A percentile compares a stretch with the other conserved stretches of the same genome.
Conservation (phyloP, 371 early-diverging fungal genomes). For the Pancytospora epiphaga region DNA sequence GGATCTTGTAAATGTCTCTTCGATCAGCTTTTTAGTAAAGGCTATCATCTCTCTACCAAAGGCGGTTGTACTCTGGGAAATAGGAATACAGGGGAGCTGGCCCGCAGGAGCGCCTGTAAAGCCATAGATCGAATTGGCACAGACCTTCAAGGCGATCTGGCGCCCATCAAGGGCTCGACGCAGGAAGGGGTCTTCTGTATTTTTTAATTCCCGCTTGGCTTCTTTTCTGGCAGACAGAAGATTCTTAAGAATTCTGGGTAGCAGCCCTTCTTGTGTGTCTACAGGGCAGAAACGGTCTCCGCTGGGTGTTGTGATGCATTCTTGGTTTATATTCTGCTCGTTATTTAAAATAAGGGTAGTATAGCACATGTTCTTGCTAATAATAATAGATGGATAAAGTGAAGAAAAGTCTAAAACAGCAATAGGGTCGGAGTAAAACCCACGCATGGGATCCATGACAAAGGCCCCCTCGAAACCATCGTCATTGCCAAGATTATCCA, state of each 20-base stretch:
- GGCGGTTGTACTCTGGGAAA: constrained; percentile 91
- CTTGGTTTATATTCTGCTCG: constrained; percentile 61
- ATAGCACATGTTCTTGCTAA: constrained; percentile 97
- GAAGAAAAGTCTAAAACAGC: constrained; percentile 96
- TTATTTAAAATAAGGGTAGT: constrained; percentile 75
- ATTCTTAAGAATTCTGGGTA: constrained; percentile 82
- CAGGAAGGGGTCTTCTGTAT: constrained; percentile 72
- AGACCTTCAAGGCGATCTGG: constrained; percentile 90
- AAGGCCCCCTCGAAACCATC: constrained; percentile 91
- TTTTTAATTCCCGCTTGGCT: constrained; percentile 79
- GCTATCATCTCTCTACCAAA: constrained; percentile 96
- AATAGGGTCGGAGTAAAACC: constrained; percentile 86
- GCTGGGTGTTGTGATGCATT: constrained; percentile 54
- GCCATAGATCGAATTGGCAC: constrained; percentile 97
- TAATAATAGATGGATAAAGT: constrained; percentile 98
- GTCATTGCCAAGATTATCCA: constrained; percentile 68
- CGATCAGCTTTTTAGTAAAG: constrained; percentile 74
- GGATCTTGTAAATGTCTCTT: constrained; percentile 68
- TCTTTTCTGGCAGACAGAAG: constrained; percentile 83
- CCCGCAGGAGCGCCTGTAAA: constrained; percentile 96
- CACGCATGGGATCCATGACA: constrained; percentile 90
- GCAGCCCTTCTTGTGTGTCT: constrained; percentile 69
- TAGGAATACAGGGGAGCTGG: constrained; percentile 86
- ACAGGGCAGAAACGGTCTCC: constrained; percentile 72
- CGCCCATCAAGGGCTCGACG: constrained; percentile 84